Evolutionary conservation across 2,329 filamentous ascomycete genomes (phyloP), one percentile per base, ranked within the genome.

Genomic region (Botrytis galanthina): DNA sequence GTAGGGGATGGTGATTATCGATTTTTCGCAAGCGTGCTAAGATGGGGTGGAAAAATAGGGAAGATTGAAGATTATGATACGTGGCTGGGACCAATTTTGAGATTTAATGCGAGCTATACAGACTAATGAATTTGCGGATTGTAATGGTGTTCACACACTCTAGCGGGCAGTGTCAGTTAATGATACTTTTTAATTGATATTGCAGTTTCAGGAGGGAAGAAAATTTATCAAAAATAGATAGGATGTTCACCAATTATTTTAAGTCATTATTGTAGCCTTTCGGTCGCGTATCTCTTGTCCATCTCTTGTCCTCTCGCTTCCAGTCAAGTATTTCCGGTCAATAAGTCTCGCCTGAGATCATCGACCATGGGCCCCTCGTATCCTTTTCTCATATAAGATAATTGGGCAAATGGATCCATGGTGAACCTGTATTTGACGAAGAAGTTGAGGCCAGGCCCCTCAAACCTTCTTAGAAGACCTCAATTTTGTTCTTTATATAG

Each of bases 1-100:
- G 72, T 73, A n/a, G 72, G 66, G 9, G 64, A 73, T 70, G 72
- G 72, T 26, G 72, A 73, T 32, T 73, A 73, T 44, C 32, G 57
- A 54, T 73, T 73, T 37, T 63, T 70, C 7, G 72, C 72, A 14
- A 70, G 64, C n/a, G 72, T 73, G 9, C 12, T 73, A 59, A 70
- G 72, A 46, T 73, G 72, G 71, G 71, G 71, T 48, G 71, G 64
- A 26, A 29, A 54, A 7, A 29, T 32, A 5, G 54, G 26, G 7
- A 54, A 57, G 39, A 51, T 59, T 32, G 63, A 60, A 4, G 64
- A 73, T 70, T 73, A 70, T 48, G 71, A 73, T 61, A 70, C 64
- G 35, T 73, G 71, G 71, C 29, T 73, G 12, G 71, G 71, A 20
- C 71, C 71, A 4, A 60, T 73, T 70, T 35, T 73, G 64, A 70